Base-by-base conservation (phyloP, 139 green algal genomes). In the Mychonastes homosphaera region DNA sequence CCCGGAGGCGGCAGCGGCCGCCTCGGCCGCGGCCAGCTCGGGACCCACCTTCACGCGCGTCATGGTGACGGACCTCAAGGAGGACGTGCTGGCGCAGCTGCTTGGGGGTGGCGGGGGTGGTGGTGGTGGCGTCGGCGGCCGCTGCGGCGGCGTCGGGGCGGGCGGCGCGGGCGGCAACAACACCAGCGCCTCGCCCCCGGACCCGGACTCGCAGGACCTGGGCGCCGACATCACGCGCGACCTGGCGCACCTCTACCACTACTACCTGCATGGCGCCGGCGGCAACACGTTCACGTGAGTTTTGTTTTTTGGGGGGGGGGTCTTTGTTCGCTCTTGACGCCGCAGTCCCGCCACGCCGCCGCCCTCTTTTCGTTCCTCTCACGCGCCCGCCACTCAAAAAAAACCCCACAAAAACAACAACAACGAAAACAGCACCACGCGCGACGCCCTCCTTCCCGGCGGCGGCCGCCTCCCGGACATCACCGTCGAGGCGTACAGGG, bases 221-320 rank as follows among this genome's bases (percentile, higher is more conserved):
- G 55, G 83, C 23, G 38, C 71, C 6, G 53, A 64, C 2, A 50
- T 75, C 21, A 73, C 70, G 65, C 59, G 72, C 27, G 72, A 86
- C 58, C 74, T 92, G 40, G 83, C 79, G 16, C 84, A 92, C 63
- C 55, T 90, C 4, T 92, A 92, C 69, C 84, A 92, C 61, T 92
- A 89, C 65, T 92, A 92, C 75, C 57, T 92, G 44, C 83, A 90
- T 33, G 84, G 84, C 2, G 60, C 75, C 2, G 21, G 48, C 10
- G 84, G 82, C 34, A 88, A 84, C 51, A 3, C 33, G 7, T 60
- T 32, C 21, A 56, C 40, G 23, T 52, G 53, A 43, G 56, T 30
- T n/a, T 6, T 48, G 41, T n/a, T 7, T 13, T 13, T 18, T 48
- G 6, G 41, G 8, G 36, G 36, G 36, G 10, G 12, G 13, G 10